A percentile compares a stretch with the other conserved stretches of the same genome.
These are phyloP conservation scores for Pseudodiploospora longispora DNA, from an alignment of 2,329 filamentous ascomycete genomes.

Conservation along the genomic window DNA sequence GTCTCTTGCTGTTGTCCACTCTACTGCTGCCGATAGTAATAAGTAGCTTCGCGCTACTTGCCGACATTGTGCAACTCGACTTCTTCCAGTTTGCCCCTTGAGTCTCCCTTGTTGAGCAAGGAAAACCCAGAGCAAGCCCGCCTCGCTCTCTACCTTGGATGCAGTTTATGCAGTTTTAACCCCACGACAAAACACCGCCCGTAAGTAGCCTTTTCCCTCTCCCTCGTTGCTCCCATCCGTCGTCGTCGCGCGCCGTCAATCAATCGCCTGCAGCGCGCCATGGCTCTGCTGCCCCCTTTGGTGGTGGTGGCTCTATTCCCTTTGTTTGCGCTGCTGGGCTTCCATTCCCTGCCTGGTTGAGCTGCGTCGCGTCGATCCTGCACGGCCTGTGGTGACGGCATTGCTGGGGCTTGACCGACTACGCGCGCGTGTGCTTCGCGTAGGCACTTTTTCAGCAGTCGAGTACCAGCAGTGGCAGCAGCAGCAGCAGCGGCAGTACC, in stretches of 20 bases:
- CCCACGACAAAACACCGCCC: conserved; percentile 21
- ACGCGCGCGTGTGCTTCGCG: conserved; percentile 7
- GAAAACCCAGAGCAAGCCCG: conserved; percentile 9
- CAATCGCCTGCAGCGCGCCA: not conserved
- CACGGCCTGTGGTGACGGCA: conserved; percentile 4
- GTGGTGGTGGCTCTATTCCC: conserved; percentile 4
- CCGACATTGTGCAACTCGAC: conserved; percentile 15
- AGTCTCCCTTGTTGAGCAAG: conserved; percentile 12
- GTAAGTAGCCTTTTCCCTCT: conserved; percentile 25
- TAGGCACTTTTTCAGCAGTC: conserved; percentile 2
- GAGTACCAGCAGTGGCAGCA: too few relatives aligned
- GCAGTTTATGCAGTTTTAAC: conserved; percentile 18
- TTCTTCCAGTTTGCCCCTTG: conserved; percentile 11
- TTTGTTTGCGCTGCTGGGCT: conserved; percentile 1
- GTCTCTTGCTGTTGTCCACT: conserved; percentile 5
- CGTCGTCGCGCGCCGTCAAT: conserved; percentile 11
- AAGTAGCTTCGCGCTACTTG: conserved; percentile 9
- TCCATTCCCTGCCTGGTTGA: conserved; percentile 4
- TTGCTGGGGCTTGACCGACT: conserved; percentile 6
- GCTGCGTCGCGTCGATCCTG: conserved; percentile 8
- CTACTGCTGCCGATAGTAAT: not conserved
- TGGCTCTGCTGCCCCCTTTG: not conserved
- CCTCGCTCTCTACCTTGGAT: conserved; percentile 14
- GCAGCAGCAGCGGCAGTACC: too few relatives aligned
- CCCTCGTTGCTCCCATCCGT: conserved; percentile 9